Evolutionary conservation across 768 basidiomycete genomes (phyloP), one percentile per base, ranked within the genome.

Genomic region (Podaxis sp.): DNA sequence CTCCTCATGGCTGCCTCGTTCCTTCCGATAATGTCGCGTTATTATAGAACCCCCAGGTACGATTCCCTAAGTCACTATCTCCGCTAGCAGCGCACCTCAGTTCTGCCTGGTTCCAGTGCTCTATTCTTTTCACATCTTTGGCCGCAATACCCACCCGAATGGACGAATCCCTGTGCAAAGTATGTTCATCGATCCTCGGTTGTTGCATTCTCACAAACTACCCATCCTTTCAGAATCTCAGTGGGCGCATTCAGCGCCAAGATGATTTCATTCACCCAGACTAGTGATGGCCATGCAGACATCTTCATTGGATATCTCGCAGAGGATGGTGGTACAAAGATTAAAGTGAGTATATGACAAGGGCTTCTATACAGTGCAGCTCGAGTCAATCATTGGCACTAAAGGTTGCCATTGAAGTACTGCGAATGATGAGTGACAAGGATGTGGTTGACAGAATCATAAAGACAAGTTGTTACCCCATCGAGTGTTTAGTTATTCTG

Each of bases 401-500:
- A n/a, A 17, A 69, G 68, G 64, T 69, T n/a, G 68, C 68, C 15
- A 62, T 69, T 48, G 67, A 69, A 44, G 46, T 65, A 26, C 64
- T 69, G 36, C 64, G 68, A 4, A 62, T 58, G 49, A 10, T 40
- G 1, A 41, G 17, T 2, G 56, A 37, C 1, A 17, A 11, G 7
- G 51, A 59, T 15, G 12, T 17, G 15, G 38, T 52, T 11, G 50
- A 53, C 7, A 60, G 54, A 3, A 28, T 56, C 24, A 49, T n/a
- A 54, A 33, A 46, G 13, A 24, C 15, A 37, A 12, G 41, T 33
- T n/a, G n/a, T 53, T 17, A 37, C 28, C 26, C n/a, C 24, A 26
- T 15, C 37, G 17, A 12, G 8, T 28, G 44, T 2, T 20, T 28
- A 53, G 17, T 15, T 3, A 50, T 49, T 60, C 26, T 20, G 15